phyloP scores from a whole-genome alignment of 2,329 filamentous ascomycete species.

The Chrysoporthe cubensis region DNA sequence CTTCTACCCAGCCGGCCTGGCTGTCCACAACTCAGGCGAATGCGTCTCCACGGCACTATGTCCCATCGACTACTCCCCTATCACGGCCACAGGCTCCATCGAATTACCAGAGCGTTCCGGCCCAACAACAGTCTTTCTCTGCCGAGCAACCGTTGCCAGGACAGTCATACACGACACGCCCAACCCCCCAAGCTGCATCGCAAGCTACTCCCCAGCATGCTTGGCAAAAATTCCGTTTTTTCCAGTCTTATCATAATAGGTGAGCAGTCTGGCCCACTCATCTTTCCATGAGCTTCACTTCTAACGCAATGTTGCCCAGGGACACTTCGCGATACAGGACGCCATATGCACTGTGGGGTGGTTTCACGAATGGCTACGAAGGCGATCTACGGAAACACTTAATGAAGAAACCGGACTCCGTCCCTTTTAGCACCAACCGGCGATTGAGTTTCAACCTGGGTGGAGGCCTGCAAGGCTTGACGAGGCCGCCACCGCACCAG shows the following conservation, averaged over 20 bases:
- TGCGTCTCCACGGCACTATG: neutral
- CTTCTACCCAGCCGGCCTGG: slow-evolving; percentile 23
- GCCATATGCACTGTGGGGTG: slow-evolving; percentile 60
- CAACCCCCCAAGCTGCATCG: slow-evolving; percentile 11
- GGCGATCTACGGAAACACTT: slow-evolving; percentile 53
- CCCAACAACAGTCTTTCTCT: slow-evolving; percentile 1
- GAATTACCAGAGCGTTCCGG: neutral
- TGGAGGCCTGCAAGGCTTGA: slow-evolving; percentile 28
- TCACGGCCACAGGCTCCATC: slow-evolving; percentile 9
- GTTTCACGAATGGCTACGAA: slow-evolving; percentile 66
- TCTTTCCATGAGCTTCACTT: neutral
- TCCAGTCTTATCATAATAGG: slow-evolving; percentile 64
- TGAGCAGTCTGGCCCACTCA: slow-evolving; percentile 37
- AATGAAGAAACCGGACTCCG: slow-evolving; percentile 45
- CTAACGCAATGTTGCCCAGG: slow-evolving; percentile 39
- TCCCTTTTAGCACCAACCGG: slow-evolving; percentile 35
- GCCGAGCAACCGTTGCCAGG: slow-evolving; percentile 19
- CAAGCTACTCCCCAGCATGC: slow-evolving; percentile 34
- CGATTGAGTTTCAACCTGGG: slow-evolving; percentile 30
- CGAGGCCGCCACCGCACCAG: slow-evolving; percentile 26
- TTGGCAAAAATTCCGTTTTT: slow-evolving; percentile 60
- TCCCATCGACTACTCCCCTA: slow-evolving; percentile 1
- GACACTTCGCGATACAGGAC: slow-evolving; percentile 61
- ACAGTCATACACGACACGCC: slow-evolving; percentile 20
- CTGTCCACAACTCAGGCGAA: slow-evolving; percentile 8